Base-by-base conservation (phyloP, 768 basidiomycete genomes). In the Boletus rufocinnamomeus region DNA sequence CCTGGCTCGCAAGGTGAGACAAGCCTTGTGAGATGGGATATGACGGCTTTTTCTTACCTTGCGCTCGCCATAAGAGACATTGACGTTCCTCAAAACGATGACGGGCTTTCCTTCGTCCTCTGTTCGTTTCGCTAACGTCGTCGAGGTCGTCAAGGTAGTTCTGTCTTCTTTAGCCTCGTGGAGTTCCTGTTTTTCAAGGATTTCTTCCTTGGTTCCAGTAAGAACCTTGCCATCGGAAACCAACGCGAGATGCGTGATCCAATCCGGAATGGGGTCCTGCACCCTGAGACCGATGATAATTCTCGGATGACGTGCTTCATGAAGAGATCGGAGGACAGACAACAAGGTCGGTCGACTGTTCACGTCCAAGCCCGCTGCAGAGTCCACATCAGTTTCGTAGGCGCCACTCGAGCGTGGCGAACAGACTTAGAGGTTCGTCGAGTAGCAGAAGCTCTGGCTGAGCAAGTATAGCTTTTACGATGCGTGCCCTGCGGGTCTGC, bases 391-490 rank as follows among this genome's bases (percentile, higher is more conserved):
- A 47, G 49, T 32, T 5, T 35, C 45, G 25, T 19, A 41, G 40
- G 14, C 34, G 6, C 38, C 45, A 38, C 48, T 58, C 23, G 35
- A 45, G 27, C 2, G 49, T 6, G 43, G 51, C 16, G 6, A 8
- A 44, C 87, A 57, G 63, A 93, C 93, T 93, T 38, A 94, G 77
- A 1, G 95, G 95, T 71, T 98, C 96, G 60, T 97, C 95, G n/a
- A 98, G 78, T 8, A 98, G 72, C 25, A 98, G 69, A 21, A 98
- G 69, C 59, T 87, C 81, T 0, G 94, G 93, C 46, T 82, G 79
- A 19, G 72, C 76, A 34, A 98, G 69, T 10, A 98, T 72, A 0
- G 91, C 90, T 62, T 87, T 84, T 10, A 91, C 79, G 48, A 99
- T 90, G 46, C 95, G 77, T 6, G 94, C 94, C 19, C 93, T 76